These are phyloP conservation scores for Penicillium cinerascens DNA, from an alignment of 495 filamentous ascomycete genomes.

Conservation along the genomic window DNA sequence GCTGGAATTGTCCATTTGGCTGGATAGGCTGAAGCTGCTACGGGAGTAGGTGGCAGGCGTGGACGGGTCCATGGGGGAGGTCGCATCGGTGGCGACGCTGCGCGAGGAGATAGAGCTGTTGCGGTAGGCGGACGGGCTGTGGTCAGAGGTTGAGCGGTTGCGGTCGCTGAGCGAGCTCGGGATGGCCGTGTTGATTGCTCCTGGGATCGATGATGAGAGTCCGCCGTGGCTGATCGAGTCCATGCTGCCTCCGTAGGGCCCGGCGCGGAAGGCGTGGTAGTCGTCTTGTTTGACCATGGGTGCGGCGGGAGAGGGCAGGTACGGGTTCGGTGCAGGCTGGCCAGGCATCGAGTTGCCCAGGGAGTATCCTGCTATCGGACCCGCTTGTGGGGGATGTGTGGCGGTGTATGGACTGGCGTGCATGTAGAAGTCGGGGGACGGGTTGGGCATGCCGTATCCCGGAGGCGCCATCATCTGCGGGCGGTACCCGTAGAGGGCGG, in stretches of 20 bases:
- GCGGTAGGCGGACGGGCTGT: conserved; percentile 41
- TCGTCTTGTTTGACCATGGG: conserved; percentile 36
- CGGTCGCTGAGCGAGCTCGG: conserved; percentile 37
- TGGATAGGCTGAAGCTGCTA: conserved; percentile 38
- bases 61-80: conserved; percentile 42
- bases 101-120: conserved; percentile 44
- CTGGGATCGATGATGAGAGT: conserved; percentile 37
- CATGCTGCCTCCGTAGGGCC: conserved; percentile 35
- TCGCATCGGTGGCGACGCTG: conserved; percentile 39
- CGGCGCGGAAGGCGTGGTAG: conserved; percentile 35
- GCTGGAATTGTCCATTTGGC: conserved; percentile 33
- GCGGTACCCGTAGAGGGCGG: conserved; percentile 41
- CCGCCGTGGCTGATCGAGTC: conserved; percentile 34
- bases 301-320: conserved; percentile 34
- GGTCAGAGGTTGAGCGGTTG: conserved; percentile 40
- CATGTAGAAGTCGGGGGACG: conserved; percentile 40
- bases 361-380: conserved; percentile 36
- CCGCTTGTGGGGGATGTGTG: conserved; percentile 35
- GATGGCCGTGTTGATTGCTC: conserved; percentile 29
- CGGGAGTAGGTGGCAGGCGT: conserved; percentile 39
- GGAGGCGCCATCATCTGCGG: conserved; percentile 39
- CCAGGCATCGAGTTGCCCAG: conserved; percentile 32
- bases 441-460: conserved; percentile 33
- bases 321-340: conserved; percentile 38
- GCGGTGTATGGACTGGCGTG: conserved; percentile 32